These are phyloP conservation scores for Talaromyces albobiverticillius DNA, from an alignment of 2,329 filamentous ascomycete species.

Conservation along the genomic window DNA sequence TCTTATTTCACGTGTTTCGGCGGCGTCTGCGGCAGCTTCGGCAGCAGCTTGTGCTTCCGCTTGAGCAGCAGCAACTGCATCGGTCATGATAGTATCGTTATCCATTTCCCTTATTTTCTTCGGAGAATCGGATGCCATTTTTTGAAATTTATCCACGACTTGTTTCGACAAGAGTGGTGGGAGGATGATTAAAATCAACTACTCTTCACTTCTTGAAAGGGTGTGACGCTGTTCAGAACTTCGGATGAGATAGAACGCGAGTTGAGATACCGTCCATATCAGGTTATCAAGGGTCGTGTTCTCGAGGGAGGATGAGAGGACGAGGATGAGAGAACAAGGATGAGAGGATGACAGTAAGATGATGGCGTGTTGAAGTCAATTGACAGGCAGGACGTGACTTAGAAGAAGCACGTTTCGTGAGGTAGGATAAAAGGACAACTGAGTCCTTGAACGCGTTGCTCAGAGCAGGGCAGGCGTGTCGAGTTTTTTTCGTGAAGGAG, in stretches of 20 bases:
- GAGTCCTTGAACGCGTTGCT: not conserved
- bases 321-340: not conserved
- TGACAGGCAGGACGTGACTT: not conserved
- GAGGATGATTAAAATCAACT: not conserved
- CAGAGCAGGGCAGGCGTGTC: not conserved
- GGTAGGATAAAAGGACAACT: not conserved
- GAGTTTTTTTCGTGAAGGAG: not conserved
- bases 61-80: not conserved
- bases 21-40: not conserved
- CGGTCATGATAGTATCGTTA: not conserved
- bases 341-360: too few relatives aligned
- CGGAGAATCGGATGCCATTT: not conserved
- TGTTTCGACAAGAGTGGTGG: not conserved
- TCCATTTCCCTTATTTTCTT: conserved; percentile 7
- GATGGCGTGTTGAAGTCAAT: not conserved
- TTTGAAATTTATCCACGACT: too few relatives aligned
- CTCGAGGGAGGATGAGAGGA: too few relatives aligned
- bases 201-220: not conserved
- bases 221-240: not conserved
- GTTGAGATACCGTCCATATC: not conserved
- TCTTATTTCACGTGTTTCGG: too few relatives aligned
- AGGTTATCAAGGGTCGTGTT: not conserved
- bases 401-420: not conserved
- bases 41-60: not conserved
- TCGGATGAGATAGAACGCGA: too few relatives aligned